Evolutionary conservation across 495 filamentous ascomycete species (phyloP), one percentile per base, ranked within the genome.

Genomic region (Entonaema liquescens): DNA sequence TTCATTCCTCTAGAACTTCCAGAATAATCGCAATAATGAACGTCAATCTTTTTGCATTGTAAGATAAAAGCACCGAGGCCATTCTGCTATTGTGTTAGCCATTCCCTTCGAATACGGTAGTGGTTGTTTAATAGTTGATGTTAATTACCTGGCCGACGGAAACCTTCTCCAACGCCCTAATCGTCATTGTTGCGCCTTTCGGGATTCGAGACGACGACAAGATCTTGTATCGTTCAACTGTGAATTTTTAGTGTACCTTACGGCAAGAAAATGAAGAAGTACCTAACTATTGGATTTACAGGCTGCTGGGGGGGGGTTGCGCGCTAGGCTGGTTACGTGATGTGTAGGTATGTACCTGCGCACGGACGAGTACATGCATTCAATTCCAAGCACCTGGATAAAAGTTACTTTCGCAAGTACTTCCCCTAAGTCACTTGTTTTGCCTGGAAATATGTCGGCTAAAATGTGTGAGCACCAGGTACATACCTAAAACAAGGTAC

Each of bases 31-130:
- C 95, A 97, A 85, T 97, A 99, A 81, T 97, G 92, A 76, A 99
- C 91, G 77, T 97, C 92, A 77, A 99, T 85, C 68, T 91, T 90
- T 82, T 92, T 97, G 88, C 95, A 99, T 88, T 97, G 94, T 65
- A 97, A 86, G 80, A 99, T 92, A 83, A 98, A 99, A 72, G 95
- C 93, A 64, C 94, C 95, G 71, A 97, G 88, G 84, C 95, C 95
- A 82, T 99, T 99, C 93, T 97, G 71, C 21, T 29, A 44, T 19
- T 70, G 63, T 17, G 21, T 66, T 50, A 63, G 52, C 19, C 49
- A 28, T 52, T 47, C 17, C 5, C 11, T 28, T 25, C 3, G 15
- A 29, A 53, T 53, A 53, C 5, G 5, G 15, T 15, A 53, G 7
- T 1, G 7, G 15, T 25, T 29, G 29, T 7, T 53, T 53, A 1